Conservation (phyloP, 306 rosid species). For the Arachis hypogaea region DNA sequence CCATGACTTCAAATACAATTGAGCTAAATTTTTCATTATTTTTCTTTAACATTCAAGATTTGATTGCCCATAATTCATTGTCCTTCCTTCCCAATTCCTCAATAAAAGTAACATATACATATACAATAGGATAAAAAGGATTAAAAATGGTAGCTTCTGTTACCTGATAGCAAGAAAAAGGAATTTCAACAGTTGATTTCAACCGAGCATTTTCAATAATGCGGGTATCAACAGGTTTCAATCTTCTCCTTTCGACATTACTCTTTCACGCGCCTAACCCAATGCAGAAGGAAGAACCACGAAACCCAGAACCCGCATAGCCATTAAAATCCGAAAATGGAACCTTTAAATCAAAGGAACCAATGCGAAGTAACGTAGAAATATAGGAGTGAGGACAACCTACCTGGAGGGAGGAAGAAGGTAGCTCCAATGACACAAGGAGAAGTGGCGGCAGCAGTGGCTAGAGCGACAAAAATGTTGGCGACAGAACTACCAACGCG, state of each 20-base stretch:
- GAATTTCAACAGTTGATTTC: slow-evolving; percentile 65
- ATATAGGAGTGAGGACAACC: slow-evolving; percentile 33
- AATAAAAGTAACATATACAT: background rate
- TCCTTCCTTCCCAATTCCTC: background rate
- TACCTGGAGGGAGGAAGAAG: too few species aligned
- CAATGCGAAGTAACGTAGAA: slow-evolving; percentile 42
- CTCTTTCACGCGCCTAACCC: slow-evolving; percentile 43
- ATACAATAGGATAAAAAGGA: background rate
- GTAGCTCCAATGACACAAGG: too few species aligned
- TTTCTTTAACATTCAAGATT: background rate
- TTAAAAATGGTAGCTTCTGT: slow-evolving; percentile 1
- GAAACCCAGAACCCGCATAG: slow-evolving; percentile 37
- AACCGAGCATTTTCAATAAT: slow-evolving; percentile 43
- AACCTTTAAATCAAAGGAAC: slow-evolving; percentile 29
- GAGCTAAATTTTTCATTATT: background rate
- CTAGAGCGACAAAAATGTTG: too few species aligned
- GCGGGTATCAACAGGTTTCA: slow-evolving; percentile 62
- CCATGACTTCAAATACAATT: background rate
- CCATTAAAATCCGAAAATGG: slow-evolving; percentile 39
- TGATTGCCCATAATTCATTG: slow-evolving; percentile 1
- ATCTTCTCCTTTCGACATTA: slow-evolving; percentile 52
- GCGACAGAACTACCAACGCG: too few species aligned
- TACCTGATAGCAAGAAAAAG: slow-evolving; percentile 90
- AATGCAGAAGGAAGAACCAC: slow-evolving; percentile 45
- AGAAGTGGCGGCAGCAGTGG: too few species aligned